Evolutionary conservation across 2,329 filamentous ascomycete genomes (phyloP), one percentile per base, ranked within the genome.

Genomic region (Cercospora nicotianae): DNA sequence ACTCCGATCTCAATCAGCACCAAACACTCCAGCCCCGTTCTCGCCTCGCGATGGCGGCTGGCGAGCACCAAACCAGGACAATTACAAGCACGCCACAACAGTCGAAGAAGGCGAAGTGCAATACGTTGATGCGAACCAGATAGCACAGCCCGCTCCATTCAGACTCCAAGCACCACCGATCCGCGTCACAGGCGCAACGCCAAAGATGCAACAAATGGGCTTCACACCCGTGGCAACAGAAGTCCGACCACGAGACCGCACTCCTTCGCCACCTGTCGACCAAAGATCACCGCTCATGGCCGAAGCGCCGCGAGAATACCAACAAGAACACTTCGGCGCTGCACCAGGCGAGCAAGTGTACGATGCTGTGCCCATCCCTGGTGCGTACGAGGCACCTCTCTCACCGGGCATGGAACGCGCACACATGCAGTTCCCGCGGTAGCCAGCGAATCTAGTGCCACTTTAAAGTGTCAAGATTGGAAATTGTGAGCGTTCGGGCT

Each of bases 341-440:
- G 91, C 91, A 9, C 89, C 91, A 0, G 91, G 93, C 59, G 94
- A 97, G 84, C 88, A 91, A 74, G 88, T 89, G 60, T 97, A 97
- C 79, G 94, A 90, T 12, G 83, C 90, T 23, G 94, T 97, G 33
- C 92, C 94, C 0, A 97, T 97, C 68, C 94, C 94, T 0, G 91
- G 91, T 5, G 91, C 93, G 0, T 97, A 97, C 51, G 75, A 77
- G 59, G 69, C 71, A 31, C 75, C 74, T 10, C 55, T 75, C 63
- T 69, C 67, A 33, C 72, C 72, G 3, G 69, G 72, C 7, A 69
- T 64, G 62, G 71, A 72, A 33, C 62, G 45, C 30, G 66, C 67
- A 26, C 63, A 70, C 45, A 72, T 72, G 70, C 31, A 63, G 3
- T 68, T 70, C 23, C 69, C 65, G 9, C 39, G 51, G 45, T 57